Evolutionary conservation across 441 rosid species (phyloP), one percentile per base, ranked within the genome.

Genomic region (Biscutella laevigata): DNA sequence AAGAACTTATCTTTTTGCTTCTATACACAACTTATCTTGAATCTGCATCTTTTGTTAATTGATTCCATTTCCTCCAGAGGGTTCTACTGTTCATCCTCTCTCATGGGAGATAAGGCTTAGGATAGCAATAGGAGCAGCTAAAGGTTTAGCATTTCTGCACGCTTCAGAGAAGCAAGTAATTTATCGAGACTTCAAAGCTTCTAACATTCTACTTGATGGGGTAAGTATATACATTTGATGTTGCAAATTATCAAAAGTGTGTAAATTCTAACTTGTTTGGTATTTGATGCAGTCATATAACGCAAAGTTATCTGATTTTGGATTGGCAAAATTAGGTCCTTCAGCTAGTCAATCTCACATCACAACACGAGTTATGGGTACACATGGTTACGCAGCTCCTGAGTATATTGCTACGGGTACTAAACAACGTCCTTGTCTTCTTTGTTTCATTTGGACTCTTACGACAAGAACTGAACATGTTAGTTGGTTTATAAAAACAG

Each of bases 391-490:
- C 26, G 94, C 94, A 25, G 94, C 95, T 54, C 97, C 95, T 0
- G 97, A 88, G 58, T 88, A 88, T 70, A 82, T 88, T 20, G 86
- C 90, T 16, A 89, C 97, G 62, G 94, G 97, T 89, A 60, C 41
- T 15, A 33, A 43, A 40, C 43, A 54, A 20, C 4, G 7, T 55
- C n/a, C 35, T 48, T 10, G 8, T 35, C 16, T 20, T 45, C 16
- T 54, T 47, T 5, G n/a, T 44, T 49, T 14, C 37, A 14, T 22
- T 24, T 21, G 25, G 42, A 24, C 47, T 9, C 3, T 21, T 2
- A 47, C 37, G 11, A 53, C 29, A 48, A 50, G 39, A 2, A 30
- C 5, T 62, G 41, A 43, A 27, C 46, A 42, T 57, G 4, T 36
- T 61, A 20, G 40, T 37, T 60, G 58, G 13, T 34, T 48, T 3